Evolutionary conservation across 1,284 basidiomycete genomes (phyloP).

Genomic region (Ceratobasidium sp.): DNA sequence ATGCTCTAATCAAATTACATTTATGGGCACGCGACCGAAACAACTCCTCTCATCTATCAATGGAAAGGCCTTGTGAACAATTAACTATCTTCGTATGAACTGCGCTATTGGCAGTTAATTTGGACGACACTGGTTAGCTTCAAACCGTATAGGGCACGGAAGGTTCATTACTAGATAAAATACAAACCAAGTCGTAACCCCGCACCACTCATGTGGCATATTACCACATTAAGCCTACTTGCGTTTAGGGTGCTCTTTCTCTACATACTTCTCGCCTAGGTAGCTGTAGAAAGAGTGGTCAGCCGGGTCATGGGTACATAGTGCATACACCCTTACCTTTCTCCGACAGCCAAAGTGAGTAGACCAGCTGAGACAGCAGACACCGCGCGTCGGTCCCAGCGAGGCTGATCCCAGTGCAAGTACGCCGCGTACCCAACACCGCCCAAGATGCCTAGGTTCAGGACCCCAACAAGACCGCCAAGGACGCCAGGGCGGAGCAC

Average conservation of each 20-base stretch:
- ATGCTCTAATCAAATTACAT: too few species aligned
- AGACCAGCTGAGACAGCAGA: conserved; percentile 73
- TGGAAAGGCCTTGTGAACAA: too few species aligned
- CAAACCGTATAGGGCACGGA: too few species aligned
- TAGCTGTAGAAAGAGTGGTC: conserved; percentile 31
- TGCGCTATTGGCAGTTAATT: too few species aligned
- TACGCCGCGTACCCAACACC: conserved; percentile 76
- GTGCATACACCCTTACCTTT: conserved; percentile 65
- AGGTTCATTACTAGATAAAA: conserved; percentile 24
- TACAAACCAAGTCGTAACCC: conserved; percentile 12
- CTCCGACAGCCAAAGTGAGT: conserved; percentile 70
- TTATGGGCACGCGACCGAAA: too few species aligned
- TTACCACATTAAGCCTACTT: conserved; percentile 13
- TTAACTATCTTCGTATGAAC: too few species aligned
- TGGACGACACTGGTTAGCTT: too few species aligned
- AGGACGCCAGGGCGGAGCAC: conserved; percentile 75
- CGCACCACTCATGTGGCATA: background rate
- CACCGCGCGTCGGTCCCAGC: conserved; percentile 77
- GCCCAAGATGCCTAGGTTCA: conserved; percentile 76
- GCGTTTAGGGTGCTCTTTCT: conserved; percentile 47
- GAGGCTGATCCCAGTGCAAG: conserved; percentile 71
- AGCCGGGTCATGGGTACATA: background rate
- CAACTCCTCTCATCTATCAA: too few species aligned
- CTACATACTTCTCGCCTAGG: conserved; percentile 44
- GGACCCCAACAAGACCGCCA: conserved; percentile 71